Evolutionary conservation across 108 stramenopile species (phyloP), one percentile per base, ranked within the genome.

Genomic region (Stephanodiscus triporus): DNA sequence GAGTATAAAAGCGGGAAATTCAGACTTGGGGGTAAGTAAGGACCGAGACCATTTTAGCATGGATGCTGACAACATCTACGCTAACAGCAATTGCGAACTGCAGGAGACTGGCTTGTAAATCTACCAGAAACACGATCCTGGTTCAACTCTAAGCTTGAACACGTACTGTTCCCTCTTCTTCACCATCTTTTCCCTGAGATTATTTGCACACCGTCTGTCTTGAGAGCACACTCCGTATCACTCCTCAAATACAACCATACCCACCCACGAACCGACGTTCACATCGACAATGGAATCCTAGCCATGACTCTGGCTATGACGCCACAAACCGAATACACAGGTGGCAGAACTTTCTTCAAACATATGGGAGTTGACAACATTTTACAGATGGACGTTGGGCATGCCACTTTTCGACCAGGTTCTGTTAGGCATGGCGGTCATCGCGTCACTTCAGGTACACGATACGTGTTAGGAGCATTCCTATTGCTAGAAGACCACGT

Each of bases 251-350:
- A 89, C 73, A 89, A 89, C 70, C 54, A 81, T 13, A 84, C 81
- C 29, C 88, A 89, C 73, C 88, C 88, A 32, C 68, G 88, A 24
- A 89, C 88, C 1, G 88, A 89, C 65, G 77, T 86, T 2, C 88
- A 89, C 36, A 82, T 89, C 67, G 88, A 89, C 55, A 89, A 89
- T 76, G 88, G 88, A 9, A 86, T 89, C 36, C 49, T 89, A 0
- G 88, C 88, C 0, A 77, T 89, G 81, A 89, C 88, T 10, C 47
- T 89, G 2, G 85, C 88, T 14, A 85, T 89, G 81, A 74, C 81
- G 27, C 78, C 81, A 7, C 49, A 32, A 56, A 43, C 53, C 14
- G 66, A 86, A 20, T 89, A 85, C 57, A 29, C 43, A 38, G 88
- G 88, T 22, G 88, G 88, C 11, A 85, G 88, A 1, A 89, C 88